phyloP scores from a whole-genome alignment of 2,329 filamentous ascomycete species.

The Akanthomyces uredinophilus region DNA sequence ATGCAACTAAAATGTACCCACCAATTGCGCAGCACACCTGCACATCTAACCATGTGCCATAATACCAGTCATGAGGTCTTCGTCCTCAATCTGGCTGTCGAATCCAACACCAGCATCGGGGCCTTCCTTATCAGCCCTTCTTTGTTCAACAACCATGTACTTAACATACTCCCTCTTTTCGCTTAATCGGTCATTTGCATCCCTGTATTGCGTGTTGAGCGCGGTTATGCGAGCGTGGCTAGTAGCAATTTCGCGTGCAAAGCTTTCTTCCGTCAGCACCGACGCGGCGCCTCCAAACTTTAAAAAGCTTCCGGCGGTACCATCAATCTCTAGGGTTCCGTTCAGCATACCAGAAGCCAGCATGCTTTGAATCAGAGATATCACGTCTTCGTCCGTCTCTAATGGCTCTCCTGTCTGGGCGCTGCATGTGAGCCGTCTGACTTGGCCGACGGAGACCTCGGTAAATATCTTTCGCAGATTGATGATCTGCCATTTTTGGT shows the following conservation, averaged over 20 bases:
- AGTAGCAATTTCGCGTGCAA: conserved; percentile 41
- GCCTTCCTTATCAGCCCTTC: conserved; percentile 40
- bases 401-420: conserved; percentile 47
- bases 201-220: conserved; percentile 43
- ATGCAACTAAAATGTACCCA: background rate
- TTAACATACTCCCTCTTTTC: conserved; percentile 54
- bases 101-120: conserved; percentile 35
- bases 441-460: conserved; percentile 50
- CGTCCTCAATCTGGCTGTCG: conserved; percentile 49
- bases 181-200: conserved; percentile 49
- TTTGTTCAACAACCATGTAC: conserved; percentile 41
- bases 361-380: conserved; percentile 49
- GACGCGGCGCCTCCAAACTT: conserved; percentile 42
- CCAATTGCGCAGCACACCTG: background rate
- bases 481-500: conserved; percentile 70
- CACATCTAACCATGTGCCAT: conserved; percentile 18
- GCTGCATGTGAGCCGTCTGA: conserved; percentile 47
- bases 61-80: conserved; percentile 54
- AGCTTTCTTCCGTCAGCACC: conserved; percentile 45
- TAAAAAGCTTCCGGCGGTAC: conserved; percentile 41
- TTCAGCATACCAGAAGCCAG: conserved; percentile 48
- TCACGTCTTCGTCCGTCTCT: conserved; percentile 37
- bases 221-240: conserved; percentile 38
- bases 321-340: conserved; percentile 45
- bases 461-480: conserved; percentile 68